phyloP scores from a whole-genome alignment of 805 yeast species.

The Wickerhamiella nectarea region DNA sequence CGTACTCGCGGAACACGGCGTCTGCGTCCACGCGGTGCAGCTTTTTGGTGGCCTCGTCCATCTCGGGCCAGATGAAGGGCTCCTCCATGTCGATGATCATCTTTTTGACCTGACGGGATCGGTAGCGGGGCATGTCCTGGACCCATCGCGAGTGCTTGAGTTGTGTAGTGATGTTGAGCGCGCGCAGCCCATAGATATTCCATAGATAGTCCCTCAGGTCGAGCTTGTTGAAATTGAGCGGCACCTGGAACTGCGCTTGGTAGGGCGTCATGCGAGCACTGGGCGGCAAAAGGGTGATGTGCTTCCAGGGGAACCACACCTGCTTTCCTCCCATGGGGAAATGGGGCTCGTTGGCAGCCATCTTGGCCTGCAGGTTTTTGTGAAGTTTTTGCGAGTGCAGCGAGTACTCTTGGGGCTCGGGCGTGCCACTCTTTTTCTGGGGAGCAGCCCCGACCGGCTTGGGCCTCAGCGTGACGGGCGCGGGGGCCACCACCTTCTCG shows the following conservation, averaged over 20 bases:
- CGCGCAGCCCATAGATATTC: slow-evolving; percentile 81
- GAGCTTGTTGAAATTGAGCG: slow-evolving; percentile 82
- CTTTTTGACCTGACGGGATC: slow-evolving; percentile 73
- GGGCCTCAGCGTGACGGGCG: slow-evolving; percentile 13
- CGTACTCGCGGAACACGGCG: slow-evolving; percentile 38
- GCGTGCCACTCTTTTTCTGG: slow-evolving; percentile 10
- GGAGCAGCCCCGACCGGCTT: background rate
- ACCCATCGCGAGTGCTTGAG: slow-evolving; percentile 58
- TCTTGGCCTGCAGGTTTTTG: slow-evolving; percentile 9
- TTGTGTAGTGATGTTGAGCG: slow-evolving; percentile 76
- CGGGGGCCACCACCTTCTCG: slow-evolving; percentile 17
- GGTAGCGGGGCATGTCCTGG: slow-evolving; percentile 56
- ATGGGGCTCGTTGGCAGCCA: slow-evolving; percentile 47
- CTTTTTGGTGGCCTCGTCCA: slow-evolving; percentile 29
- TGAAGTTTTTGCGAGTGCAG: slow-evolving; percentile 16
- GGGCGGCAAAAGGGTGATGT: slow-evolving; percentile 69
- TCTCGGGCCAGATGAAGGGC: slow-evolving; percentile 90
- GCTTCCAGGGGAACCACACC: slow-evolving; percentile 73
- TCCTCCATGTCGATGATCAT: slow-evolving; percentile 95
- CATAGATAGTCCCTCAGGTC: slow-evolving; percentile 89
- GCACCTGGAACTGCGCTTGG: slow-evolving; percentile 92
- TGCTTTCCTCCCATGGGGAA: slow-evolving; percentile 67
- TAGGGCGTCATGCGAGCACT: slow-evolving; percentile 95
- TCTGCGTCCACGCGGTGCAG: slow-evolving; percentile 22
- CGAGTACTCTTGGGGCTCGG: slow-evolving; percentile 18